These are phyloP conservation scores for Ogataea parapolymorpha DNA, from an alignment of 805 yeast genomes.

Conservation along the genomic window DNA sequence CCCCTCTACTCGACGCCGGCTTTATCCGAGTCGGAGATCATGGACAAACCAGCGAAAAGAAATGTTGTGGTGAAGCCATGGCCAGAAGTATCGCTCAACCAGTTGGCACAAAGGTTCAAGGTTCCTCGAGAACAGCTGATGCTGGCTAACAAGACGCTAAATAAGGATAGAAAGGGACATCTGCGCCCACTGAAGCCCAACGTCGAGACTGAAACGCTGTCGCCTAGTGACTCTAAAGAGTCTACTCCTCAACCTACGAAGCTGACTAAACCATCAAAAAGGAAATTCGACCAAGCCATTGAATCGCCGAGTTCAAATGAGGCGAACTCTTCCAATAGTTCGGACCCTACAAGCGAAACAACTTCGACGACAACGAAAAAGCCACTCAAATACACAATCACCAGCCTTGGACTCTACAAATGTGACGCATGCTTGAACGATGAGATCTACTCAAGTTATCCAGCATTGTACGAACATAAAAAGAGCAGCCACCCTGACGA, in stretches of 20 bases:
- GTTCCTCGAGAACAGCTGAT: slow-evolving; percentile 22
- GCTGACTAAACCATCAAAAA: slow-evolving; percentile 2
- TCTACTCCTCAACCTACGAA: slow-evolving; percentile 2
- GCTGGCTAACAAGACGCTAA: slow-evolving; percentile 14
- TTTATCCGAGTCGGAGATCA: slow-evolving; percentile 18
- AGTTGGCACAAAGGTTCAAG: slow-evolving; percentile 27
- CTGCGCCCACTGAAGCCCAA: slow-evolving; percentile 20
- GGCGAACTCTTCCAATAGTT: not conserved
- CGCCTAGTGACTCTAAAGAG: slow-evolving; percentile 7
- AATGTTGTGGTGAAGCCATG: slow-evolving; percentile 26
- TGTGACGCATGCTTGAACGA: slow-evolving; percentile 18
- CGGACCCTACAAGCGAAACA: slow-evolving; percentile 1
- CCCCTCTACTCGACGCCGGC: slow-evolving; percentile 28
- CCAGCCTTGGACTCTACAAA: slow-evolving; percentile 19
- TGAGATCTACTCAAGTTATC: slow-evolving; percentile 16
- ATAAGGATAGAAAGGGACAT: slow-evolving; percentile 14
- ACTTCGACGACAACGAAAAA: slow-evolving; percentile 2
- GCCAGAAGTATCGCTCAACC: slow-evolving; percentile 29
- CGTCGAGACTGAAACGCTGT: not conserved
- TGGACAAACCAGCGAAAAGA: slow-evolving; percentile 19
- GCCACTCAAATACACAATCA: slow-evolving; percentile 19
- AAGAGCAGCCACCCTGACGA: slow-evolving; percentile 18
- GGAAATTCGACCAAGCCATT: slow-evolving; percentile 4
- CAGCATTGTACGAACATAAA: slow-evolving; percentile 24
- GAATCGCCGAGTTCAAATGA: slow-evolving; percentile 6